Base-by-base conservation (phyloP, 192 early-diverging fungal genomes). In the Coemansia sp. region DNA sequence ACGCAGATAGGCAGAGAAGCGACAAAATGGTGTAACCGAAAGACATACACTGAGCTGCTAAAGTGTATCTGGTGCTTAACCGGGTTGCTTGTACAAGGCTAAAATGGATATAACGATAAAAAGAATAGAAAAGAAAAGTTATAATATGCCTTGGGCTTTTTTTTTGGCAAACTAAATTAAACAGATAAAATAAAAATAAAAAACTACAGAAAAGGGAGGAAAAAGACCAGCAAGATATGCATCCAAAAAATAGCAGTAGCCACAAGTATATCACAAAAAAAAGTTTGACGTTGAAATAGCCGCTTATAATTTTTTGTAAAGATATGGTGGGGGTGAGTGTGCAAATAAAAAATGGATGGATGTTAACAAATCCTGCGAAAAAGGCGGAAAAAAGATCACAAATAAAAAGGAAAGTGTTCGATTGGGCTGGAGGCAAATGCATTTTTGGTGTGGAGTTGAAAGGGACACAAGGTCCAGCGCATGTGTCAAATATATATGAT, bases 401-500 rank as follows among this genome's bases (percentile, higher is more conserved):
- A 38, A 38, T 38, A 38, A 38, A 38, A 38, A 38, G 10, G 36
- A 38, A 10, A 10, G 4, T 38, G 10, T 38, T 38, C 36, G 36
- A 38, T 38, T 38, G 36, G 36, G 10, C 36, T 38, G 32, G 20
- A 30, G 2, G 42, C 42, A 20, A 29, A 17, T 5, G 30, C 3
- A n/a, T n/a, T n/a, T n/a, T n/a, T n/a, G n/a, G 58, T 60, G 58
- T 60, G 58, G 34, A 60, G 58, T 60, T 7, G 5, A 58, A 38
- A 20, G 42, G 10, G 42, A 60, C 36, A 60, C 36, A 60, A 52
- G 51, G 51, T 52, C 51, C 51, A 52, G 20, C 51, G 31, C 42
- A 60, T 60, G 58, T 42, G 30, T 60, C 58, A 30, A 58, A 38
- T 38, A 38, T 38, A 38, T 38, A 38, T 38, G n/a, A 38, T 38